These are phyloP conservation scores for Volvox africanus DNA, from an alignment of 139 green algal genomes.

Conservation along the genomic window DNA sequence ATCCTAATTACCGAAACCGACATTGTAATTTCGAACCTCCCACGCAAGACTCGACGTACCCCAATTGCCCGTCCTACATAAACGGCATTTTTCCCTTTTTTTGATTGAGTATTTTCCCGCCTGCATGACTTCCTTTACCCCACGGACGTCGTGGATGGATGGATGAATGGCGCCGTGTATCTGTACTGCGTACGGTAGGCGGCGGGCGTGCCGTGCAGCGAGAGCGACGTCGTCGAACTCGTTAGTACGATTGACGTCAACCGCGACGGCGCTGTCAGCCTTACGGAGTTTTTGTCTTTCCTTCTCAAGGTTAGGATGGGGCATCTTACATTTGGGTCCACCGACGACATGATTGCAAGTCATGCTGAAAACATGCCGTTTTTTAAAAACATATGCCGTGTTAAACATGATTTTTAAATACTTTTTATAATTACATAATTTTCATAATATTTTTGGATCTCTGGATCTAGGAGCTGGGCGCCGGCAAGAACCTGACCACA, in stretches of 20 bases:
- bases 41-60: too few relatives aligned
- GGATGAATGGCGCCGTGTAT: too few relatives aligned
- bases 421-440: too few relatives aligned
- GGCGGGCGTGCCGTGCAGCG: slow-evolving; percentile 53
- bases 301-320: slow-evolving; percentile 34
- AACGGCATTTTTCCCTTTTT: too few relatives aligned
- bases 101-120: background rate
- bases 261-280: slow-evolving; percentile 51
- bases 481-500: slow-evolving; percentile 17
- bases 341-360: background rate
- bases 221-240: slow-evolving; percentile 53
- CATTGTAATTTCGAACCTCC: too few relatives aligned
- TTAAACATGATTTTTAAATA: too few relatives aligned
- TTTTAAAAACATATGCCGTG: too few relatives aligned
- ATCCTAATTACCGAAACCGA: too few relatives aligned
- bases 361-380: background rate
- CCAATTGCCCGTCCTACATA: too few relatives aligned
- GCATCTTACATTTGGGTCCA: background rate
- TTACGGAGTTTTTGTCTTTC: slow-evolving; percentile 61
- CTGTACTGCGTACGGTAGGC: slow-evolving; percentile 32
- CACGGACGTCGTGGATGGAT: too few relatives aligned
- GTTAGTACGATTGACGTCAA: slow-evolving; percentile 53
- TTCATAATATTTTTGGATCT: too few relatives aligned
- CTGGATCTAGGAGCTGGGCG: slow-evolving; percentile 34
- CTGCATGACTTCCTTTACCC: background rate